phyloP scores from a whole-genome alignment of 768 basidiomycete genomes.

The Exsudoporus frostii region DNA sequence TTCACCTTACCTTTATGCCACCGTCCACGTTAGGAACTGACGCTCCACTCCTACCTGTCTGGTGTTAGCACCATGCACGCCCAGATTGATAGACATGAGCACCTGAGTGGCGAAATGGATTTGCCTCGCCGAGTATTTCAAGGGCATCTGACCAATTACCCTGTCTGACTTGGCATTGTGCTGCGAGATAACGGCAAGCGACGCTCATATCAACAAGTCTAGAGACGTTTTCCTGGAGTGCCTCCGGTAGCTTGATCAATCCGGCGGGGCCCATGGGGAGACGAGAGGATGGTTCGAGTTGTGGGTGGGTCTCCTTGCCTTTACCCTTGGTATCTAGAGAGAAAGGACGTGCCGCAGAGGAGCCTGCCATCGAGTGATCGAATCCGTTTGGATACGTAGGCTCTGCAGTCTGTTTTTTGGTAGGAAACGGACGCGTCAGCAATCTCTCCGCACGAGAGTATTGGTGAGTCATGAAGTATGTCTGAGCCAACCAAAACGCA shows the following conservation, averaged over 20 bases:
- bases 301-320: constrained; percentile 49
- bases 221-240: constrained; percentile 62
- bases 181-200: constrained; percentile 93
- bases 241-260: constrained; percentile 65
- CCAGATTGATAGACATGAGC: constrained; percentile 8
- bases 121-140: constrained; percentile 90
- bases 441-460: constrained; percentile 93
- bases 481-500: constrained; percentile 98
- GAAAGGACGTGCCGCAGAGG: constrained; percentile 43
- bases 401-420: constrained; percentile 41
- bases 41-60: constrained; percentile 58
- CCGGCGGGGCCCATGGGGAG: constrained; percentile 72
- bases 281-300: constrained; percentile 41
- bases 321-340: constrained; percentile 53
- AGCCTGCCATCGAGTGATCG: constrained; percentile 12
- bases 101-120: constrained; percentile 80
- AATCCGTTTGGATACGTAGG: constrained; percentile 27
- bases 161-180: constrained; percentile 89
- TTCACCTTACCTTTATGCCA: constrained; percentile 78
- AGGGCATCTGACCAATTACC: constrained; percentile 91
- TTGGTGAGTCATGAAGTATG: constrained; percentile 93
- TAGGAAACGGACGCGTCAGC: constrained; percentile 81
- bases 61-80: constrained; percentile 5
- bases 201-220: constrained; percentile 91
- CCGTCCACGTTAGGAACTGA: constrained; percentile 82